These are phyloP conservation scores for Funneliformis geosporum DNA, from an alignment of 192 early-diverging fungal species.

Conservation along the genomic window DNA sequence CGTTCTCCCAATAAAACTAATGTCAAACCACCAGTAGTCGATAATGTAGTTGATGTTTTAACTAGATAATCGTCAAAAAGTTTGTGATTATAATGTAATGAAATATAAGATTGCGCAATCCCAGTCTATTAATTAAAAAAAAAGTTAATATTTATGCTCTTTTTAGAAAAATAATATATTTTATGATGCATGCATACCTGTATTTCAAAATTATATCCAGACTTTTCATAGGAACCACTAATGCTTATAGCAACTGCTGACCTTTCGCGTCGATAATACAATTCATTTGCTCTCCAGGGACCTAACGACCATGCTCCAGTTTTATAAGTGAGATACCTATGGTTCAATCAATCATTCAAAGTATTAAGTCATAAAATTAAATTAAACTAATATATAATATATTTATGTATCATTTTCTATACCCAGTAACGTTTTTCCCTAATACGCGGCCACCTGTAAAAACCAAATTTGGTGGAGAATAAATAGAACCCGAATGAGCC, in stretches of 20 bases:
- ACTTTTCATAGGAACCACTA: conserved; percentile 46
- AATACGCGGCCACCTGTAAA: conserved; percentile 67
- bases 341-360: conserved; percentile 28
- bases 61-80: conserved; percentile 46
- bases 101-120: conserved; percentile 52
- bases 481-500: conserved; percentile 52
- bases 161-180: neutral
- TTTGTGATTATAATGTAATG: conserved; percentile 51
- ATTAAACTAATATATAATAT: neutral
- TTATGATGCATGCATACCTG: conserved; percentile 39
- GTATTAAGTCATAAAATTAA: neutral
- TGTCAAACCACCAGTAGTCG: conserved; percentile 51
- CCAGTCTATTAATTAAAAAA: conserved; percentile 43
- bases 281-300: conserved; percentile 57
- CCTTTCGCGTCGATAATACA: conserved; percentile 41
- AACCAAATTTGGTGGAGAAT: conserved; percentile 66
- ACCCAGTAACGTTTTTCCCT: conserved; percentile 43
- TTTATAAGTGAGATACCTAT: conserved; percentile 73
- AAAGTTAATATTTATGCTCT: neutral
- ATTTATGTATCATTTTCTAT: no score
- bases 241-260: conserved; percentile 57
- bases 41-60: conserved; percentile 49
- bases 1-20: conserved; percentile 57
- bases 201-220: conserved; percentile 49
- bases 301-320: conserved; percentile 75